Conservation (phyloP, 768 basidiomycete genomes). For the Saitozyma sp. region DNA sequence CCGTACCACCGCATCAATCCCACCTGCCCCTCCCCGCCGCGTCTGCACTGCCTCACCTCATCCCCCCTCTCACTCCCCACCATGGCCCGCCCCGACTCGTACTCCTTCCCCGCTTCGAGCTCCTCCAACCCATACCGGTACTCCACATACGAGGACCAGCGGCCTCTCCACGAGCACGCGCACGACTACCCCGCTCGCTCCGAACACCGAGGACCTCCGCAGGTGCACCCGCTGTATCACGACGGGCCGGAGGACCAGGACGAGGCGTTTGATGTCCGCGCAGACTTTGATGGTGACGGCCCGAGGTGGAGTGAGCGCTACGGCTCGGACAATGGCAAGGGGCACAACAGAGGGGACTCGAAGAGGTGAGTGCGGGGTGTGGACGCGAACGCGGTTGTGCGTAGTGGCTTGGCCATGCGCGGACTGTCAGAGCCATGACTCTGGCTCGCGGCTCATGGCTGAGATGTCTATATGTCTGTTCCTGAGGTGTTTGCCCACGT, state of each 20-base stretch:
- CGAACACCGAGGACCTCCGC: too few relatives aligned
- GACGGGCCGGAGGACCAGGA: slow-evolving; percentile 33
- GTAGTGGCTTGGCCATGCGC: background rate
- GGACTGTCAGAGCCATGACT: background rate
- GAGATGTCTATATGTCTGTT: background rate
- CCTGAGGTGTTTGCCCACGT: background rate
- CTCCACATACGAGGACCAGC: slow-evolving; percentile 6
- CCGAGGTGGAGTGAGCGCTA: slow-evolving; percentile 43
- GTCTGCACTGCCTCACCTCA: background rate
- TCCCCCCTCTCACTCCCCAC: background rate
- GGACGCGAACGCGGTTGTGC: background rate
- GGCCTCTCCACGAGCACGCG: slow-evolving; percentile 8
- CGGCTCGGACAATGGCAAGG: slow-evolving; percentile 12
- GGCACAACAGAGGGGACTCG: slow-evolving; percentile 6
- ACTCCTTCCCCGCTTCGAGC: slow-evolving; percentile 5
- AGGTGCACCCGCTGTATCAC: slow-evolving; percentile 24
- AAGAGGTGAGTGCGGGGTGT: slow-evolving; percentile 2
- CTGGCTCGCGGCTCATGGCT: background rate
- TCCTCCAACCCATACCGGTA: slow-evolving; percentile 1
- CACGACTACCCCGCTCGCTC: too few relatives aligned
- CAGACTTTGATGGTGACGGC: slow-evolving; percentile 45
- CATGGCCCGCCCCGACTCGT: slow-evolving; percentile 3
- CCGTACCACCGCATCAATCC: background rate
- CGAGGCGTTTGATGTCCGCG: slow-evolving; percentile 41
- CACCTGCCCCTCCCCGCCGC: background rate